Conservation (phyloP, 768 basidiomycete genomes). For the Termitomyces sp. region DNA sequence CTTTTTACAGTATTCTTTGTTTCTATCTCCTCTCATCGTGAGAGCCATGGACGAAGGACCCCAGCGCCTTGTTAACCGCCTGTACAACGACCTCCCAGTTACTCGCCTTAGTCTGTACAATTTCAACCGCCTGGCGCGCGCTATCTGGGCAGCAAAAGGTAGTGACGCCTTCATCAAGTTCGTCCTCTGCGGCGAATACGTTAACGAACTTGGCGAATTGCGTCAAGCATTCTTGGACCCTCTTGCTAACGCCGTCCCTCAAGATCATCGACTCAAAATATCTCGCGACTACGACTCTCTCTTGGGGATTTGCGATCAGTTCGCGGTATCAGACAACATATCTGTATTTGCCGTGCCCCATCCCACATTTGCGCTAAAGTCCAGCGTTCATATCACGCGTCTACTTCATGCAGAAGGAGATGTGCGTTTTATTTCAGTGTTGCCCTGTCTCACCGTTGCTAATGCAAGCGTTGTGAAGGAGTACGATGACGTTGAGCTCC, state of each 20-base stretch:
- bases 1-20: too few species aligned
- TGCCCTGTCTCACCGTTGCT: too few species aligned
- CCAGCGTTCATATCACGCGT: slow-evolving; percentile 3
- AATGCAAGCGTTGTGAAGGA: too few species aligned
- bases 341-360: slow-evolving; percentile 4
- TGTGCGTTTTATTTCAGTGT: too few species aligned
- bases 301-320: slow-evolving; percentile 9
- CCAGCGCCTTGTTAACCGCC: neutral
- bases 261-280: neutral
- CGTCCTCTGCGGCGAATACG: neutral
- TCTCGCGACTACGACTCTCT: slow-evolving; percentile 19
- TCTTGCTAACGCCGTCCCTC: too few species aligned
- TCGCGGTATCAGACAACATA: slow-evolving; percentile 6
- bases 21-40: too few species aligned
- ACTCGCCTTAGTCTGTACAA: neutral
- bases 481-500: neutral
- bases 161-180: neutral
- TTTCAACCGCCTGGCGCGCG: neutral
- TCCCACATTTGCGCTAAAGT: neutral
- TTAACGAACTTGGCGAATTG: neutral
- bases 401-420: neutral
- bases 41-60: neutral
- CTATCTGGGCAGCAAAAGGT: neutral
- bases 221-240: neutral
- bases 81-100: neutral